These are phyloP conservation scores for Curvularia sp. DNA, from an alignment of 2,329 filamentous ascomycete species.

Conservation along the genomic window DNA sequence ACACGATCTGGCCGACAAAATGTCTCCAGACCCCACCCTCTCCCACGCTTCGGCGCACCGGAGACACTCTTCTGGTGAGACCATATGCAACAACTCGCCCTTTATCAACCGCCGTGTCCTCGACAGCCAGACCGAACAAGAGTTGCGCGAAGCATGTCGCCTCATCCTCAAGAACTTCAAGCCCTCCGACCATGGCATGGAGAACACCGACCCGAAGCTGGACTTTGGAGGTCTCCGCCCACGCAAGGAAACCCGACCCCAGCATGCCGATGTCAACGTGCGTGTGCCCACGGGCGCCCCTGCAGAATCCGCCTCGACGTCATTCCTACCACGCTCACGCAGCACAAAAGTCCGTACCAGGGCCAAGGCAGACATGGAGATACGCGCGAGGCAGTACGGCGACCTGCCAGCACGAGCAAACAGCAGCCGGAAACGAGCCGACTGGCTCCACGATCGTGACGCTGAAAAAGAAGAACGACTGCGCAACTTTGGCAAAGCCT, in stretches of 20 bases:
- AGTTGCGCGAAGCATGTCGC: conserved; percentile 56
- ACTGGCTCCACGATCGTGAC: conserved; percentile 32
- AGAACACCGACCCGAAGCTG: conserved; percentile 46
- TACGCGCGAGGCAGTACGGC: conserved; percentile 17
- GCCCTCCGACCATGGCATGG: conserved; percentile 48
- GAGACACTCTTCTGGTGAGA: conserved; percentile 41
- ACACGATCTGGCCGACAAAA: conserved; percentile 41
- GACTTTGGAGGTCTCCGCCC: conserved; percentile 42
- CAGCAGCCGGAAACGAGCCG: conserved; percentile 43
- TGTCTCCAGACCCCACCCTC: conserved; percentile 35
- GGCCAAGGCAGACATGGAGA: conserved; percentile 35
- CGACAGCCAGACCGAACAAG: conserved; percentile 51
- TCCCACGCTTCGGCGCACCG: conserved; percentile 22
- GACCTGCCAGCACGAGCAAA: conserved; percentile 41
- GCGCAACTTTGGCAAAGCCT: conserved; percentile 30
- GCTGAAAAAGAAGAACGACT: conserved; percentile 35
- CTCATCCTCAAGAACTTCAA: conserved; percentile 53
- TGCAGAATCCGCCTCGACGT: conserved; percentile 33
- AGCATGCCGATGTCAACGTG: conserved; percentile 32
- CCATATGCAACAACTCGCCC: conserved; percentile 48
- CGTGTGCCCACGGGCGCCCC: conserved; percentile 41
- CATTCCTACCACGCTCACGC: conserved; percentile 34
- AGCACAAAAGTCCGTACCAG: conserved; percentile 33
- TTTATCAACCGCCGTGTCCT: conserved; percentile 55
- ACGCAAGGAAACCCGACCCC: conserved; percentile 29